phyloP scores from a whole-genome alignment of 345 rosid species.

The Eutrema japonicum region DNA sequence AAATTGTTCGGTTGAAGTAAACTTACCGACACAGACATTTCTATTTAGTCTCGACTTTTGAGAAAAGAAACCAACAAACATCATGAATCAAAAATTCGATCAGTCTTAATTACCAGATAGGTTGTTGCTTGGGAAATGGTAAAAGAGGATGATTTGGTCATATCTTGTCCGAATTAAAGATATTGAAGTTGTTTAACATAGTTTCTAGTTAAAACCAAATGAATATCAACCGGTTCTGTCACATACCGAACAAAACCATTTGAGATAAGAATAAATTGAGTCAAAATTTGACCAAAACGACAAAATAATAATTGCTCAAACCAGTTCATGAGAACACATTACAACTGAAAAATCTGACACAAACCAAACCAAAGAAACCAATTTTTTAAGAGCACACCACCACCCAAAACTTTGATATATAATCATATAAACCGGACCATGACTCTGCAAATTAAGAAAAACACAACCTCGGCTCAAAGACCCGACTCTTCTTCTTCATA shows the following conservation, averaged over 20 bases:
- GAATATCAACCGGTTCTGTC: not conserved
- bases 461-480: constrained; percentile 22
- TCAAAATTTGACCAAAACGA: constrained; percentile 27
- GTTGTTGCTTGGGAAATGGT: not conserved
- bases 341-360: constrained; percentile 33
- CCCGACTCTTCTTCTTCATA: constrained; percentile 1
- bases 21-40: too few species aligned
- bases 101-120: too few species aligned
- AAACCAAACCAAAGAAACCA: constrained; percentile 34
- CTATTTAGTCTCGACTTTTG: too few species aligned
- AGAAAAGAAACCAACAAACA: too few species aligned
- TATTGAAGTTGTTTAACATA: not conserved
- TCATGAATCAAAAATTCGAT: too few species aligned
- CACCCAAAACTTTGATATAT: constrained; percentile 57
- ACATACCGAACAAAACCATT: not conserved
- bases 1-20: not conserved
- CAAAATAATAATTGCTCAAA: constrained; percentile 15
- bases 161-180: not conserved
- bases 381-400: constrained; percentile 37
- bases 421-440: constrained; percentile 40
- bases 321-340: constrained; percentile 27
- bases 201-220: not conserved
- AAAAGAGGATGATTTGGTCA: not conserved
- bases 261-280: not conserved
- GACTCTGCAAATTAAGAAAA: constrained; percentile 39